These are phyloP conservation scores for Mycena latifolia DNA, from an alignment of 768 basidiomycete species.

Conservation along the genomic window DNA sequence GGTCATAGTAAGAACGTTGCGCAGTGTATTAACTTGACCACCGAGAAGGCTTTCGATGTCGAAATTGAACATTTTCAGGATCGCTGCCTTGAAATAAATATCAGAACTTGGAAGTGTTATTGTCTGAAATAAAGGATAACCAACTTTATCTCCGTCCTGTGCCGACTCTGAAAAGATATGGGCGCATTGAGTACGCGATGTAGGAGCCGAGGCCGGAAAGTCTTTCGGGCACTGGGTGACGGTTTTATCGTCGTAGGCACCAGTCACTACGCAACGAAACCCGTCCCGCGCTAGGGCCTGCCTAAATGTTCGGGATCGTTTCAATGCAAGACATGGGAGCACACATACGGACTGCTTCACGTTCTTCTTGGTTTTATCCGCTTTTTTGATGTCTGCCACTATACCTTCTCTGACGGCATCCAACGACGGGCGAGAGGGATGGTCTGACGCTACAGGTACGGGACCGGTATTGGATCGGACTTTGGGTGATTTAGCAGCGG, in stretches of 20 bases:
- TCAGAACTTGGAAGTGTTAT: no score
- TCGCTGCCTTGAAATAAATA: no score
- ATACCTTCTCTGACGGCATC: neutral
- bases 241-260: neutral
- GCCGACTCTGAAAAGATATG: slow-evolving; percentile 20
- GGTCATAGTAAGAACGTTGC: no score
- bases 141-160: slow-evolving; percentile 5
- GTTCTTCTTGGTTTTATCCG: neutral
- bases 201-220: neutral
- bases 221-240: neutral
- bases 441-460: neutral
- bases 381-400: neutral
- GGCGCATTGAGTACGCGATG: neutral
- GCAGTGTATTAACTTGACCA: no score
- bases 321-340: no score
- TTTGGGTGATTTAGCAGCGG: no score
- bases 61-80: no score
- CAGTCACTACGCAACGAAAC: neutral
- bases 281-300: slow-evolving; percentile 2
- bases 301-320: no score
- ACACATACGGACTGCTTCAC: neutral
- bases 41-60: no score
- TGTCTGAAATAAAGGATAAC: no score
- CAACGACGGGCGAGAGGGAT: neutral
- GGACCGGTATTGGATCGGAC: neutral